phyloP scores from a whole-genome alignment of 305 asterid species.

The Nicotiana rustica region DNA sequence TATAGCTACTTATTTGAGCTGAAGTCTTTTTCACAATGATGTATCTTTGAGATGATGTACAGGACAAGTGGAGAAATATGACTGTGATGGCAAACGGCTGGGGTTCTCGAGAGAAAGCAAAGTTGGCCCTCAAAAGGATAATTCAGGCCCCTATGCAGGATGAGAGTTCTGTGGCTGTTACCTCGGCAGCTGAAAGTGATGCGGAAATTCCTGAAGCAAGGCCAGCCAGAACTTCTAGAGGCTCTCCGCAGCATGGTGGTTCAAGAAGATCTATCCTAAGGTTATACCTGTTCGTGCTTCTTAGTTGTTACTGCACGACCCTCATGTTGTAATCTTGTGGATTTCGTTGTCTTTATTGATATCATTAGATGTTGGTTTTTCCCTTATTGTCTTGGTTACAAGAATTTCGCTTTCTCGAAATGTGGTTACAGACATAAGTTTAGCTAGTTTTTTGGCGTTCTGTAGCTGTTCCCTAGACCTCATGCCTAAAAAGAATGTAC shows the following conservation, averaged over 20 bases:
- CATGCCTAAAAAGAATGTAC: background rate
- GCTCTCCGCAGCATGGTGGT: constrained; percentile 74
- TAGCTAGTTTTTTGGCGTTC: background rate
- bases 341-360: background rate
- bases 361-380: constrained; percentile 1
- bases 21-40: background rate
- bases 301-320: background rate
- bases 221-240: constrained; percentile 64
- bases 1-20: background rate
- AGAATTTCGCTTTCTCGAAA: background rate
- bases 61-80: constrained; percentile 99
- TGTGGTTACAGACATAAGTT: background rate
- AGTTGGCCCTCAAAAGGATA: constrained; percentile 72
- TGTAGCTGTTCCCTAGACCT: background rate
- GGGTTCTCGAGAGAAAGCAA: constrained; percentile 87
- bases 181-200: constrained; percentile 59
- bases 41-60: constrained; percentile 31
- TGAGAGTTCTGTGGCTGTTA: constrained; percentile 58
- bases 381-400: background rate
- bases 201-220: constrained; percentile 65
- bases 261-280: constrained; percentile 87
- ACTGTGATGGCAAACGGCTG: constrained; percentile 92
- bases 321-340: background rate
- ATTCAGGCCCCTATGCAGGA: constrained; percentile 62
- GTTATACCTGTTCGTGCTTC: constrained; percentile 41